Evolutionary conservation across 345 rosid genomes (phyloP), one percentile per base, ranked within the genome.

Genomic region (Moricandia moricandioides): DNA sequence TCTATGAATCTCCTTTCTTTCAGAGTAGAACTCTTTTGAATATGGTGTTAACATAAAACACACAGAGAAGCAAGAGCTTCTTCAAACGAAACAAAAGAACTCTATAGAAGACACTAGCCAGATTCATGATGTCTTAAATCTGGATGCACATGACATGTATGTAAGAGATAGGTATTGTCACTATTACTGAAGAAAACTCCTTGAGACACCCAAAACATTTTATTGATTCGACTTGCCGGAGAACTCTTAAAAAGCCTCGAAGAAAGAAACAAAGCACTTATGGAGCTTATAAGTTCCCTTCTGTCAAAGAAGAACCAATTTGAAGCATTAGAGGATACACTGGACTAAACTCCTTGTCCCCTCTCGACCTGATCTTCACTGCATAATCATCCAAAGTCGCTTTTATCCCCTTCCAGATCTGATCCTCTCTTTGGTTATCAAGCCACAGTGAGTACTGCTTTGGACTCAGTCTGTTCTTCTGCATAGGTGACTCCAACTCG

Each of bases 351-450:
- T 96, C 99, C 83, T 92, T 96, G 79, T 96, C 99, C 9, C 97
- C 98, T 86, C 97, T 91, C 40, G 88, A 83, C 82, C 87, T 84
- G 27, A 96, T 87, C 65, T 81, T 87, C 1, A 76, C 80, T 30
- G 96, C 95, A 80, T 96, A 92, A 84, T 96, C 99, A 79, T 96
- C 99, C 54, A 96, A 80, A 10, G 99, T 96, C 2, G 96, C 97
- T 84, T 91, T 92, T 9, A 96, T 72, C 2, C 99, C 99, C 72
- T 92, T 92, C 99, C 99, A 96, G 39, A 92, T 87, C 81, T 96
- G 99, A 83, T 96, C 97, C 82, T 96, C 98, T 57, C 91, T 89
- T 75, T 91, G 98, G 67, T 89, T 87, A 83, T 92, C 99, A 57
- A 96, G 81, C 99, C 99, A 96, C 75, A 92, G 62, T 1, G 99